A percentile compares a stretch with the other conserved stretches of the same genome.
Conservation (phyloP, 768 basidiomycete genomes). For the Myochromella boudieri region DNA sequence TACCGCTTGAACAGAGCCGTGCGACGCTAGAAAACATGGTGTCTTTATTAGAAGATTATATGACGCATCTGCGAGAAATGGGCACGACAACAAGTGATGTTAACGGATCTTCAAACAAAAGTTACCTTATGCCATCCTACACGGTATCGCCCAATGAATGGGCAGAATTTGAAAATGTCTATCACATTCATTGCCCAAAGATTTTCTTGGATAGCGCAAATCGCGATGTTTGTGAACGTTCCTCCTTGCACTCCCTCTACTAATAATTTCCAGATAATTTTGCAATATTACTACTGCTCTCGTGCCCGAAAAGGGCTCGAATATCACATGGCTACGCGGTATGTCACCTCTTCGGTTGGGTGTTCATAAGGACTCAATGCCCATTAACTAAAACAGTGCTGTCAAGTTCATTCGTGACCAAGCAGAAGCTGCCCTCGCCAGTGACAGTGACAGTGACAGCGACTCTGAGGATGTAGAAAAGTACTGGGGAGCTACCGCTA, state of each 20-base stretch:
- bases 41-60: slow-evolving; percentile 59
- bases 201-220: slow-evolving; percentile 74
- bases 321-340: slow-evolving; percentile 88
- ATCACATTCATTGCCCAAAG: slow-evolving; percentile 86
- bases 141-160: slow-evolving; percentile 68
- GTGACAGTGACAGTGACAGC: slow-evolving; percentile 13
- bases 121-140: slow-evolving; percentile 68
- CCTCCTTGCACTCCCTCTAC: slow-evolving; percentile 1
- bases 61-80: slow-evolving; percentile 48
- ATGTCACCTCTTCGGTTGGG: too few relatives aligned
- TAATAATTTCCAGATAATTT: slow-evolving; percentile 59
- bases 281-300: slow-evolving; percentile 87
- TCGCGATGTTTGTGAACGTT: slow-evolving; percentile 64
- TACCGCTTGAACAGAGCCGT: slow-evolving; percentile 6
- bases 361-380: too few relatives aligned
- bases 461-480: slow-evolving; percentile 24
- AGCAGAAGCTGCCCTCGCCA: slow-evolving; percentile 46
- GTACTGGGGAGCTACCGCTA: slow-evolving; percentile 34
- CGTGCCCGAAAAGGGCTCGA: slow-evolving; percentile 75
- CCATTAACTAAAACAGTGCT: slow-evolving; percentile 43
- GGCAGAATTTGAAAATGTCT: slow-evolving; percentile 87
- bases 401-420: slow-evolving; percentile 89
- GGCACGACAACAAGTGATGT: slow-evolving; percentile 33
- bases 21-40: slow-evolving; percentile 48
- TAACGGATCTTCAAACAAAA: slow-evolving; percentile 36